These are phyloP conservation scores for Podospora conica DNA, from an alignment of 495 filamentous ascomycete genomes.

Conservation along the genomic window DNA sequence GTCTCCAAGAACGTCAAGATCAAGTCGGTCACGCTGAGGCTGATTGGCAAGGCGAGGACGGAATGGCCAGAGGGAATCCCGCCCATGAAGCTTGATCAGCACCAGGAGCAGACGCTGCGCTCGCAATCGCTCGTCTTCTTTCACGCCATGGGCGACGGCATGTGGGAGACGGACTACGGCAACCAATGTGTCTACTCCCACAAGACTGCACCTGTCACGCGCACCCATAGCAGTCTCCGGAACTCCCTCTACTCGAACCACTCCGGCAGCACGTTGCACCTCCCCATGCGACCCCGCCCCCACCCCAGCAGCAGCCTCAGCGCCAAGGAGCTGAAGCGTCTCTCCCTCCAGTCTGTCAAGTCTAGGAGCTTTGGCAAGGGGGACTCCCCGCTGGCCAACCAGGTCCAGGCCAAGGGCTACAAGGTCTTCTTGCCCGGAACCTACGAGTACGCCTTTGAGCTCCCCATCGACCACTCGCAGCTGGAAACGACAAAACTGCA, in stretches of 20 bases:
- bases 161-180: conserved; percentile 56
- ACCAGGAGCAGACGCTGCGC: conserved; percentile 72
- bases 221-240: conserved; percentile 31
- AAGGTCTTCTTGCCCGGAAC: conserved; percentile 83
- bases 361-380: conserved; percentile 84
- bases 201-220: conserved; percentile 13
- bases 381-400: conserved; percentile 53
- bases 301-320: conserved; percentile 30
- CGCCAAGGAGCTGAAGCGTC: conserved; percentile 48
- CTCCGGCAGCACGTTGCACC: conserved; percentile 21
- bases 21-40: conserved; percentile 84
- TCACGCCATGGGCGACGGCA: conserved; percentile 56
- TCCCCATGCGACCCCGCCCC: conserved; percentile 16
- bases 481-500: conserved; percentile 91
- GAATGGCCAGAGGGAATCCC: conserved; percentile 99
- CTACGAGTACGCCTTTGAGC: conserved; percentile 92
- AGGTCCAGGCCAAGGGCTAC: conserved; percentile 81
- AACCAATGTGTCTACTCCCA: conserved; percentile 46
- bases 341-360: conserved; percentile 73
- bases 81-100: conserved; percentile 74
- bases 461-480: conserved; percentile 85
- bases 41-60: conserved; percentile 78
- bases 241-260: conserved; percentile 41
- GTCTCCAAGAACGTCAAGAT: conserved; percentile 89
- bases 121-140: conserved; percentile 77